These are phyloP conservation scores for Verruconis gallopava DNA, from an alignment of 2,329 filamentous ascomycete species.

Conservation along the genomic window DNA sequence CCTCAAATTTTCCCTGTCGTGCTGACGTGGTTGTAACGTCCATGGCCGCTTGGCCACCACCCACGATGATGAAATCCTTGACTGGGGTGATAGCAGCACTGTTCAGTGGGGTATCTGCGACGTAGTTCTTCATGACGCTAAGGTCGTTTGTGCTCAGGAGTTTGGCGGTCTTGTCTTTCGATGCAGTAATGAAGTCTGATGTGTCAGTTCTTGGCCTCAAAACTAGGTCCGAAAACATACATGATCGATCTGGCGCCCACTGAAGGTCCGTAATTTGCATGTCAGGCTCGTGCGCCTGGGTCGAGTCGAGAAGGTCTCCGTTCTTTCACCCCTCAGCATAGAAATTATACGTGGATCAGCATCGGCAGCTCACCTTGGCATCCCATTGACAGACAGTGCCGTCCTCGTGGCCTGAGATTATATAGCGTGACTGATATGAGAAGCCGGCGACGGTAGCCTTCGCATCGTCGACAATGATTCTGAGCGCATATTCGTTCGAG, in stretches of 20 bases:
- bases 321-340: slow-evolving; percentile 34
- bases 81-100: slow-evolving; percentile 85
- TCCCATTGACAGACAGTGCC: slow-evolving; percentile 86
- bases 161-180: slow-evolving; percentile 96
- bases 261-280: slow-evolving; percentile 81
- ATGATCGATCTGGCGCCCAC: slow-evolving; percentile 85
- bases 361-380: slow-evolving; percentile 67
- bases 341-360: no score
- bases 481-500: slow-evolving; percentile 66
- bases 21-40: slow-evolving; percentile 91
- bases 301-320: slow-evolving; percentile 69
- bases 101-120: slow-evolving; percentile 89
- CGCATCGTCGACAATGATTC: slow-evolving; percentile 80
- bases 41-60: slow-evolving; percentile 97
- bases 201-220: no score
- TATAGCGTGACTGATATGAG: slow-evolving; percentile 89
- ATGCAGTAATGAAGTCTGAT: slow-evolving; percentile 91
- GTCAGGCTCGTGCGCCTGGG: slow-evolving; percentile 75
- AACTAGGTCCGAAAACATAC: no score
- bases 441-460: slow-evolving; percentile 97
- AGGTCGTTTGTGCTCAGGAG: slow-evolving; percentile 78
- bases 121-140: slow-evolving; percentile 83
- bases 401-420: slow-evolving; percentile 95
- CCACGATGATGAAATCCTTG: slow-evolving; percentile 96
- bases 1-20: slow-evolving; percentile 97